These are phyloP conservation scores for Fragilaria radians DNA, from an alignment of 108 stramenopile genomes.

Conservation along the genomic window DNA sequence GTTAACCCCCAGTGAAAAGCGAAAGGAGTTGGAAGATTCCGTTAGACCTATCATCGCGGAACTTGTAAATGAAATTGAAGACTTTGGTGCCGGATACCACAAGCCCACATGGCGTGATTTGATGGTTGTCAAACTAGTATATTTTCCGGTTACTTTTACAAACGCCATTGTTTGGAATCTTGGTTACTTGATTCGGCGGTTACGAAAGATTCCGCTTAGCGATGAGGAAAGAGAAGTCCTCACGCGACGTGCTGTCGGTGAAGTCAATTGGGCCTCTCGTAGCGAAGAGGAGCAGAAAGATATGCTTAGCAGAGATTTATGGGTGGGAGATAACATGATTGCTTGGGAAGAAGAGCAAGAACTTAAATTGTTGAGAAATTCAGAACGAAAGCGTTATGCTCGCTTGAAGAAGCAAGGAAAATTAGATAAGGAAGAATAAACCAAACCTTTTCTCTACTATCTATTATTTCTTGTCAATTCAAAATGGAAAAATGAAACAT, in stretches of 20 bases:
- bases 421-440: background rate
- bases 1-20: constrained; percentile 57
- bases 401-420: constrained; percentile 49
- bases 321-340: constrained; percentile 59
- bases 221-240: constrained; percentile 68
- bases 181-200: constrained; percentile 46
- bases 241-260: constrained; percentile 75
- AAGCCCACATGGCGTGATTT: constrained; percentile 79
- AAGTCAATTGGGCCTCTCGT: constrained; percentile 59
- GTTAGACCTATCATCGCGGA: constrained; percentile 61
- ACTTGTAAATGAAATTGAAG: constrained; percentile 59
- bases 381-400: constrained; percentile 36
- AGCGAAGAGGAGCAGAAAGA: constrained; percentile 58
- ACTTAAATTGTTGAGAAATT: constrained; percentile 44
- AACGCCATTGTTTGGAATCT: constrained; percentile 45
- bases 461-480: too few species aligned
- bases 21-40: constrained; percentile 46
- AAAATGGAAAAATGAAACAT: too few species aligned
- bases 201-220: constrained; percentile 46
- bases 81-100: constrained; percentile 86
- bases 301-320: constrained; percentile 67
- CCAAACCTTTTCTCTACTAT: too few species aligned
- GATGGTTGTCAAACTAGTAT: constrained; percentile 50
- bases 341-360: constrained; percentile 80
- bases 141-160: constrained; percentile 48